Conservation (phyloP, 129 eudicot genomes). For the Tanacetum coccineum region DNA sequence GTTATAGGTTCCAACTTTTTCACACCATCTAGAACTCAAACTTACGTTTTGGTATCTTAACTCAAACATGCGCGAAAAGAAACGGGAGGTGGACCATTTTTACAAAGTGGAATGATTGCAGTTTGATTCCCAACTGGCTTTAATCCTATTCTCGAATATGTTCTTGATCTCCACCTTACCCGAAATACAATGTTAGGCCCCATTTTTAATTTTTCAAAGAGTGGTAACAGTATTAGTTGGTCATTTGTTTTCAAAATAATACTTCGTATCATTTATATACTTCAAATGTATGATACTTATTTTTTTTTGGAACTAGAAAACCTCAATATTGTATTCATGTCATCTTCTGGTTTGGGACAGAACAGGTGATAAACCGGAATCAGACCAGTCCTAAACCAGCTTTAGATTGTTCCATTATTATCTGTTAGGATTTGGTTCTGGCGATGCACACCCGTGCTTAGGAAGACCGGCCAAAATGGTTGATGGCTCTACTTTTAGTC, state of each 20-base stretch:
- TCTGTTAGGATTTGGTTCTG: background rate
- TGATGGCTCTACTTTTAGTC: conserved; percentile 22
- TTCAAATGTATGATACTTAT: too few relatives aligned
- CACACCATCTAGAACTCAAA: background rate
- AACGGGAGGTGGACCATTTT: background rate
- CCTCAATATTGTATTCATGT: too few relatives aligned
- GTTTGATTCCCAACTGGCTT: background rate
- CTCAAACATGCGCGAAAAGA: background rate
- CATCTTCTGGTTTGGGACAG: too few relatives aligned
- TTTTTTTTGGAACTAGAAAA: too few relatives aligned
- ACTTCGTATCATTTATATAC: too few relatives aligned
- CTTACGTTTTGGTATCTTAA: conserved; percentile 5
- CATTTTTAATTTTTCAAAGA: too few relatives aligned
- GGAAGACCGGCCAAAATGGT: conserved; percentile 16
- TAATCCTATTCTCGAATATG: background rate
- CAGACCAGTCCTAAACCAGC: background rate
- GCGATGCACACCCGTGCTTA: background rate
- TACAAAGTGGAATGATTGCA: conserved; percentile 9
- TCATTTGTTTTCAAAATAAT: too few relatives aligned
- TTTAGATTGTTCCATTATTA: background rate
- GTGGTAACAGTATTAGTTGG: too few relatives aligned
- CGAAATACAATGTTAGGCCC: background rate
- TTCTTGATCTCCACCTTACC: background rate
- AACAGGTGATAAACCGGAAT: background rate
- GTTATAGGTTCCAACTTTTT: conserved; percentile 14